phyloP scores from a whole-genome alignment of 2,329 filamentous ascomycete species.

The Aspergillus fischeri region DNA sequence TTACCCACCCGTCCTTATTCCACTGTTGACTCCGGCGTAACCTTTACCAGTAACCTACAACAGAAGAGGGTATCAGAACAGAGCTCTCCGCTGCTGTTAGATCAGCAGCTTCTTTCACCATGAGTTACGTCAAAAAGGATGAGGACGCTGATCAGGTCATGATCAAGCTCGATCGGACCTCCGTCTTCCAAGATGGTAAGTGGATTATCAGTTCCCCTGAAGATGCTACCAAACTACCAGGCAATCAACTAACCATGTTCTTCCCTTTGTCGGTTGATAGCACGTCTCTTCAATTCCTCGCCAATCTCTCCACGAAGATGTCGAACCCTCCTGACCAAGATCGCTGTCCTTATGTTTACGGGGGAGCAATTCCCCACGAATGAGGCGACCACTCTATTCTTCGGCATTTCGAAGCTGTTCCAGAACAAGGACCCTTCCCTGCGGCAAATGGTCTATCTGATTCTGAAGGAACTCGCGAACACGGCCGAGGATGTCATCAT shows the following conservation, averaged over 20 bases:
- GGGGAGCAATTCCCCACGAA: constrained; percentile 96
- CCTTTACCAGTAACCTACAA: not conserved
- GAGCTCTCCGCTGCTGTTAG: constrained; percentile 24
- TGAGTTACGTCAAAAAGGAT: constrained; percentile 99
- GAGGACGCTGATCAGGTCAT: constrained; percentile 92
- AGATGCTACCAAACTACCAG: constrained; percentile 11
- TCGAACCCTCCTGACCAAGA: constrained; percentile 94
- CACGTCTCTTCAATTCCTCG: constrained; percentile 95
- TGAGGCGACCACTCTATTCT: constrained; percentile 97
- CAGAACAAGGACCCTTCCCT: constrained; percentile 98
- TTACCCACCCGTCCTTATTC: constrained; percentile 22
- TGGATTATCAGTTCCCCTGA: constrained; percentile 18
- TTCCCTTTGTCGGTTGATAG: constrained; percentile 44
- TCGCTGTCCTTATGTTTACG: constrained; percentile 91
- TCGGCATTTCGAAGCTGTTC: constrained; percentile 98
- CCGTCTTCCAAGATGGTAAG: constrained; percentile 97
- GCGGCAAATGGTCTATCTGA: constrained; percentile 97
- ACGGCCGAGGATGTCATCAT: constrained; percentile 99
- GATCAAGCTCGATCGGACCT: constrained; percentile 95
- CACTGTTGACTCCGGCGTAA: constrained; percentile 9
- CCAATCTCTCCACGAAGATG: constrained; percentile 97
- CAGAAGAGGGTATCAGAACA: constrained; percentile 10
- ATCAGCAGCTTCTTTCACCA: constrained; percentile 42
- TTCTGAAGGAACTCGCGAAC: constrained; percentile 94
- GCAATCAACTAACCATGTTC: constrained; percentile 16